Base-by-base conservation (phyloP, 179 eudicot genomes). In the Silene coronaria region DNA sequence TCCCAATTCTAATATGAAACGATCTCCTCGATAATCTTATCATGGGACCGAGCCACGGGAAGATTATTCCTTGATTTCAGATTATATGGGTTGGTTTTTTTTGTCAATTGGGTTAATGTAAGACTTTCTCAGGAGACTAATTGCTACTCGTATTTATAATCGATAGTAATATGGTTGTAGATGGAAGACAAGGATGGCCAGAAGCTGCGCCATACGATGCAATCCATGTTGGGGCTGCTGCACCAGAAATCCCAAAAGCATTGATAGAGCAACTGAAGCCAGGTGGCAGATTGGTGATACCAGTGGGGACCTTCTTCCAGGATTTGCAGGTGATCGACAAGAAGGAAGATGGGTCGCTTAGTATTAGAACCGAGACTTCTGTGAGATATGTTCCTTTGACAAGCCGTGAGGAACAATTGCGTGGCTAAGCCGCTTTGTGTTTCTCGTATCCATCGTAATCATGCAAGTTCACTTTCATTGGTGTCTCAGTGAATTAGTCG, bases 151-250 rank as follows among this genome's bases (percentile, higher is more conserved):
- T 7, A 36, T 42, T 42, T 26, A 17, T 36, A 30, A 24, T 8
- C 0, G 17, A 14, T 74, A 75, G 17, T 72, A 36, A 38, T 53
- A 6, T 74, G 67, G 27, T 70, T 66, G 78, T 83, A 95, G 99
- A 95, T 85, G 99, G 99, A 30, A 87, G 99, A 78, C 77, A 83
- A 51, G 99, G 99, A 26, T 90, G 96, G 90, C 90, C 91, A 10
- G 97, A 92, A 74, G 80, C 65, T 51, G 97, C 97, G 3, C 97
- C 97, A 38, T 95, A 95, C 42, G 93, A 95, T 73, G 93, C 97
- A 6, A 95, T 95, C 71, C 99, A 95, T 67, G 99, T 95, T 6
- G 99, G 99, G 74, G 99, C 99, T 23, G 99, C 99, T 22, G 97
- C 99, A 16, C 77, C 90, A 1, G 97, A 95, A 74, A 89, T 95